phyloP scores from a whole-genome alignment of 345 rosid species.

The Rhodomyrtus tomentosa region DNA sequence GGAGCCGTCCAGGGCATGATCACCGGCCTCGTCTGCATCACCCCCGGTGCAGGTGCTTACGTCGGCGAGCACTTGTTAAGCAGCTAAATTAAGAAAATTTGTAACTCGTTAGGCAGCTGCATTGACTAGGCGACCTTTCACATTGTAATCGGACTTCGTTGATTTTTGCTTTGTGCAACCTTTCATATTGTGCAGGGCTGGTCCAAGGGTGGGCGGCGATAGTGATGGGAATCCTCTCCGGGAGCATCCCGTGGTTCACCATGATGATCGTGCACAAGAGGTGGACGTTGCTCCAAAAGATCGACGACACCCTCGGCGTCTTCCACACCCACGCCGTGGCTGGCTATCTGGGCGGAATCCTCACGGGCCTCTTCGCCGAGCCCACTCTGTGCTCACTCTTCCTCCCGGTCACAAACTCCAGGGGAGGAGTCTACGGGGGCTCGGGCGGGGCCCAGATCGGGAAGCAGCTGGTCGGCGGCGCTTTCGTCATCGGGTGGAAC shows the following conservation, averaged over 20 bases:
- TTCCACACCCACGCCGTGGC: conserved; percentile 16
- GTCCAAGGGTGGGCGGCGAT: conserved; percentile 16
- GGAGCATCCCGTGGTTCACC: conserved; percentile 11
- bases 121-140: not conserved
- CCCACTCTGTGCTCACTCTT: conserved; percentile 5
- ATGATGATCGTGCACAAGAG: conserved; percentile 15
- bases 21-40: conserved; percentile 14
- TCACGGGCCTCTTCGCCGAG: conserved; percentile 8
- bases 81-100: not conserved
- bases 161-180: not conserved
- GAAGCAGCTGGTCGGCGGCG: conserved; percentile 5
- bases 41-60: conserved; percentile 7
- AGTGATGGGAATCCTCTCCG: conserved; percentile 7
- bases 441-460: conserved; percentile 6
- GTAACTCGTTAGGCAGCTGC: not conserved
- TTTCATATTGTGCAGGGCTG: not conserved
- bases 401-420: conserved; percentile 2
- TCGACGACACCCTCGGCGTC: conserved; percentile 13
- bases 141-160: not conserved
- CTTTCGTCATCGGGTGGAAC: conserved; percentile 10
- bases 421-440: conserved; percentile 9
- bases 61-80: not conserved
- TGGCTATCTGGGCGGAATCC: conserved; percentile 10
- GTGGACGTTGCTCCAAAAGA: conserved; percentile 4
- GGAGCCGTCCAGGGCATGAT: conserved; percentile 18